Evolutionary conservation across 805 yeast species (phyloP).

Genomic region (Metschnikowia dekortorum): DNA sequence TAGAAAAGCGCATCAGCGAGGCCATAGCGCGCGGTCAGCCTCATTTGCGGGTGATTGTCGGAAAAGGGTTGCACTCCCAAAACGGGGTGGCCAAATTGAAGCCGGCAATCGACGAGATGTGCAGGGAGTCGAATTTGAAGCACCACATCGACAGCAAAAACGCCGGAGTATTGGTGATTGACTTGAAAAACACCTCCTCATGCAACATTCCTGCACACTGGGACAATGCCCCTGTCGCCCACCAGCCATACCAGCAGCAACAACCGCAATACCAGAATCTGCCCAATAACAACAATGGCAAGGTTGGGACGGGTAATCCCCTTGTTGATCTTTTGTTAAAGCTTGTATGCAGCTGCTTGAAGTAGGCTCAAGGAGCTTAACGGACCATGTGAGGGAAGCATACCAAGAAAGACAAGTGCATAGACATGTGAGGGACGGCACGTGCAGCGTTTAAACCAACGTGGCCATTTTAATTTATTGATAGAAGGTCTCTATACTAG

Average conservation of each 20-base stretch:
- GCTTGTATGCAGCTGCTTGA: conserved; percentile 29
- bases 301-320: conserved; percentile 23
- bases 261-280: conserved; percentile 20
- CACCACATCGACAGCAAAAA: conserved; percentile 66
- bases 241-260: conserved; percentile 21
- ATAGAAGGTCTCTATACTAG: too few species aligned
- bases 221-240: conserved; percentile 17
- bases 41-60: conserved; percentile 78
- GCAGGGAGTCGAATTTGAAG: conserved; percentile 59
- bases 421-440: too few species aligned
- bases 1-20: conserved; percentile 68
- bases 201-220: conserved; percentile 32
- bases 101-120: conserved; percentile 82
- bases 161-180: conserved; percentile 75
- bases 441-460: too few species aligned
- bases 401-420: neutral
- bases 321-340: conserved; percentile 29
- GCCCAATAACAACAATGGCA: conserved; percentile 13
- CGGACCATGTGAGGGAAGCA: neutral
- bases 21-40: conserved; percentile 57
- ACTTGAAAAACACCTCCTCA: conserved; percentile 35
- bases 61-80: conserved; percentile 84
- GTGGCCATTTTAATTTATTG: too few species aligned
- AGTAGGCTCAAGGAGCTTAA: neutral
- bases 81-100: conserved; percentile 80